Evolutionary conservation across 345 rosid genomes (phyloP).

Genomic region (Mangifera indica): DNA sequence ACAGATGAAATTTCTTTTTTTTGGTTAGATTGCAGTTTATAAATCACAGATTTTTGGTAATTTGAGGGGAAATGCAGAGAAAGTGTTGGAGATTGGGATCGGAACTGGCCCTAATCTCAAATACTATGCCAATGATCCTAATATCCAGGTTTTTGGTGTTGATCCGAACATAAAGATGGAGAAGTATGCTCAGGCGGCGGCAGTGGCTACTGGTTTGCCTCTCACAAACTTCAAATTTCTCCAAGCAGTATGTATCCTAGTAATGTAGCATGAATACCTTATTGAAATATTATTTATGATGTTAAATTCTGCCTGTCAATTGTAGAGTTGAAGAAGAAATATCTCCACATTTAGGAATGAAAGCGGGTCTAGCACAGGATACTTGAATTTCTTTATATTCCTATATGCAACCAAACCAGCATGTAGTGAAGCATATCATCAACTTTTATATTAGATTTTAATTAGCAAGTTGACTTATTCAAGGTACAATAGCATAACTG

Average conservation of each 20-base stretch:
- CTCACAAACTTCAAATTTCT: slow-evolving; percentile 53
- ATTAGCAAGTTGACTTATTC: too few species aligned
- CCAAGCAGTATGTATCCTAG: slow-evolving; percentile 51
- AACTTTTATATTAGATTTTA: too few species aligned
- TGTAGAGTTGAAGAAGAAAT: neutral
- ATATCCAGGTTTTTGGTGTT: slow-evolving; percentile 57
- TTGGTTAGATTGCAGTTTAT: slow-evolving; percentile 56
- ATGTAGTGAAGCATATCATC: too few species aligned
- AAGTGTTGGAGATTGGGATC: slow-evolving; percentile 75
- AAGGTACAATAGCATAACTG: too few species aligned
- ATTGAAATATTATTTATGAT: neutral
- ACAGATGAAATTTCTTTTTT: slow-evolving; percentile 3
- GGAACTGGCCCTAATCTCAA: slow-evolving; percentile 88
- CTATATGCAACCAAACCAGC: neutral
- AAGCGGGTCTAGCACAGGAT: neutral
- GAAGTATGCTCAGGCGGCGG: slow-evolving; percentile 59
- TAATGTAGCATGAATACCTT: neutral
- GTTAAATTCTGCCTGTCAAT: neutral
- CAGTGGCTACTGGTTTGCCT: slow-evolving; percentile 61
- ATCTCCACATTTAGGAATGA: neutral
- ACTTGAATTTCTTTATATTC: neutral
- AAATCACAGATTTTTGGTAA: slow-evolving; percentile 55
- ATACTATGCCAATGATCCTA: slow-evolving; percentile 49
- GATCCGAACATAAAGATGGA: slow-evolving; percentile 84
- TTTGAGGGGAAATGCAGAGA: slow-evolving; percentile 59